Base-by-base conservation (phyloP, 108 stramenopile genomes). In the Conticribra guillardii region DNA sequence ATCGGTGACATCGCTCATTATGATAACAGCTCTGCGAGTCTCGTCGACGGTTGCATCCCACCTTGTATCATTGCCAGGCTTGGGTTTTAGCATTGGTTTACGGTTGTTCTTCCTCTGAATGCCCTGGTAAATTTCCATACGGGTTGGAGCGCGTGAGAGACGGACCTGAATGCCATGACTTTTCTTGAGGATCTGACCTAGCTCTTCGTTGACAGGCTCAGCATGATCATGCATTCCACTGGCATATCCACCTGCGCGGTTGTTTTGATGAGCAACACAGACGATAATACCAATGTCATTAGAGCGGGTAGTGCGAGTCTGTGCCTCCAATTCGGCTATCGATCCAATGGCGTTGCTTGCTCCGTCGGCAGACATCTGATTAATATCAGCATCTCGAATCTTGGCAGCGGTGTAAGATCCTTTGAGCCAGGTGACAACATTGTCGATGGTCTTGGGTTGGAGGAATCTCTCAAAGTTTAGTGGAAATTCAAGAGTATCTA, bases 341-440 rank as follows among this genome's bases (percentile, higher is more conserved):
- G 59, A 60, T 5, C 59, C 34, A 5, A 60, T 60, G 15, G 59
- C 34, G 19, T 60, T 60, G 15, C 17, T 5, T 33, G 59, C 59
- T n/a, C 31, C 59, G 41, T 60, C 59, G 9, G 59, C 59, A 5
- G 59, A 9, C n/a, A 60, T 18, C 19, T 60, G 59, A 60, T 60
- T 60, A 7, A 37, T 21, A 44, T 62, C 61, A 7, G 61, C 26
- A 48, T n/a, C 4, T 21, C 18, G 16, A n/a, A 26, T 37, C 19
- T 37, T 59, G 33, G 29, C 33, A 21, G 33, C 18, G 16, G 14
- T n/a, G 3, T n/a, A 4, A 18, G 58, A 37, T 18, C 7, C 58
- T 15, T 8, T 4, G 33, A 59, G 5, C 58, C 58, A 59, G 3
- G 2, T 4, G 2, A 37, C 58, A 37, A 59, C 58, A 59, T 59